Conservation (phyloP, 2,329 filamentous ascomycete genomes). For the Penicillium paneum region DNA sequence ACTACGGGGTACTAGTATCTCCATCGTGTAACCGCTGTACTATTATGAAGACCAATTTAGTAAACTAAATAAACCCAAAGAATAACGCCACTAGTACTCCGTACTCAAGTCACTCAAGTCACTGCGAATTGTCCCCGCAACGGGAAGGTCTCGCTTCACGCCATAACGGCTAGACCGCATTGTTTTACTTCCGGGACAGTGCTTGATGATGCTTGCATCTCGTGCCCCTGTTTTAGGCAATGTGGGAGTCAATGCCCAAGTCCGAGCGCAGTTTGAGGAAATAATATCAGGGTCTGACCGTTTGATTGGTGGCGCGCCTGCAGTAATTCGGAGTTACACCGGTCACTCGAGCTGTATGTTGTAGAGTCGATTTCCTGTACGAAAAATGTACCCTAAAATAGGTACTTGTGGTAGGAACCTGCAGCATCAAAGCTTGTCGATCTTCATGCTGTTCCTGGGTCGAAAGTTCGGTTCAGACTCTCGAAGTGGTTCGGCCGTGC, state of each 20-base stretch:
- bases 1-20: not conserved
- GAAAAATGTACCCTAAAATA: not conserved
- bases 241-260: constrained; percentile 1
- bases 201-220: constrained; percentile 19
- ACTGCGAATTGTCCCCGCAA: constrained; percentile 11
- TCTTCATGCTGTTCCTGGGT: constrained; percentile 13
- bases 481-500: constrained; percentile 8
- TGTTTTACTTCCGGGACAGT: constrained; percentile 8
- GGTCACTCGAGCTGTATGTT: not conserved
- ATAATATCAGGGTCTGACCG: not conserved
- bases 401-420: not conserved
- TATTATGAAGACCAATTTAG: not conserved
- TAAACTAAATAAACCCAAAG: not conserved
- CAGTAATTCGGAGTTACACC: not conserved
- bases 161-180: constrained; percentile 10
- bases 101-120: not conserved
- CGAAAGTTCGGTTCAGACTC: constrained; percentile 7
- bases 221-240: constrained; percentile 6
- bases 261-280: constrained; percentile 1
- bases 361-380: not conserved
- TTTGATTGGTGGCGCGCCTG: constrained; percentile 3
- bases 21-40: not conserved
- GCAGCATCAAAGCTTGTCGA: constrained; percentile 7
- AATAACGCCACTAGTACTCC: not conserved
- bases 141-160: constrained; percentile 12